Evolutionary conservation across 2,329 filamentous ascomycete species (phyloP), one percentile per base, ranked within the genome.

Genomic region (Periconia sp.): DNA sequence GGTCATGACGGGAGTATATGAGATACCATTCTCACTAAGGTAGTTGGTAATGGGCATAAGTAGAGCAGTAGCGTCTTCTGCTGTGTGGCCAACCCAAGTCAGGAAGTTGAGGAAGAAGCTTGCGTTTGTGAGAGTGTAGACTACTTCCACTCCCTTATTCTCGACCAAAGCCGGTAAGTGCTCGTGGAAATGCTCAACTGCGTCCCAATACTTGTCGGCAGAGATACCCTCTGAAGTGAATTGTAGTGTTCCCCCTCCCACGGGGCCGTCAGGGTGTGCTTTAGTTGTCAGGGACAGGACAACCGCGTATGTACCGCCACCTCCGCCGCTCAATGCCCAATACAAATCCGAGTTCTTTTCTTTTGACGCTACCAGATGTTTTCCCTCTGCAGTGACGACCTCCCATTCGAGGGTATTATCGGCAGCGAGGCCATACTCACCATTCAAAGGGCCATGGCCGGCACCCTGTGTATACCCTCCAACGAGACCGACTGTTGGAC

Each of bases 361-460:
- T 1, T 35, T 30, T 8, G 61, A 60, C 1, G 44, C 57, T 11
- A 54, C 14, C 18, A 58, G 52, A 35, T 6, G 20, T 11, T 50
- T 17, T 17, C 66, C 64, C 17, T 58, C 50, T 6, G 50, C 52
- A n/a, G 59, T 53, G 3, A 68, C 58, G 3, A 66, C 64, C 31
- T 68, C 61, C 43, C 44, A 59, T 8, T 66, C 62, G 0, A 65
- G 54, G 6, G 56, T 52, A 6, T 66, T 49, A 40, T 68, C 63
- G 10, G 62, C 61, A 2, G 18, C 49, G 2, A 59, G 17, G 9
- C 57, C 57, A 56, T 50, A 50, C 6, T 6, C 13, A 2, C 33
- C 35, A 1, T 15, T 74, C 33, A 84, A 61, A 9, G 30, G 45
- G 7, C n/a, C n/a, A 20, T 40, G 35, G 2, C 45, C 45, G 15